Evolutionary conservation across 2,329 filamentous ascomycete species (phyloP).

Genomic region (Colletotrichum camelliae): DNA sequence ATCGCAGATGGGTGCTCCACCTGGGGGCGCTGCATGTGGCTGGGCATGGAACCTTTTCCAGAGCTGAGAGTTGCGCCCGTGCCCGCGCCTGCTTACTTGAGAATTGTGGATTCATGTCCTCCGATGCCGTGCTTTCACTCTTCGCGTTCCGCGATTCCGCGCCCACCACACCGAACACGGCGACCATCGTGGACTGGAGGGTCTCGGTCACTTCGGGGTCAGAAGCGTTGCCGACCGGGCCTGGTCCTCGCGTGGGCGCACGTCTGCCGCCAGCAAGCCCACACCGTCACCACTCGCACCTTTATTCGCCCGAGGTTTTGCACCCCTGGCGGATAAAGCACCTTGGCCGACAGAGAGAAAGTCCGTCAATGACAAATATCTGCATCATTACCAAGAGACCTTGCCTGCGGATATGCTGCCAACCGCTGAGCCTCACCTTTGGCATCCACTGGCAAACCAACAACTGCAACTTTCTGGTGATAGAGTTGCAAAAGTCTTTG

Average conservation of each 20-base stretch:
- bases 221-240: not conserved
- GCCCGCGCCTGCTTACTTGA: not conserved
- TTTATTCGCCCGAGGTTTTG: slow-evolving; percentile 18
- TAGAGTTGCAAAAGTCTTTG: not conserved
- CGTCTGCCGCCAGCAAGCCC: not conserved
- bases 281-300: slow-evolving; percentile 1
- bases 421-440: not conserved
- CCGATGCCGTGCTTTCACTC: not conserved
- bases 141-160: not conserved
- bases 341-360: not conserved
- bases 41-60: not conserved
- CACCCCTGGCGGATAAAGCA: not conserved
- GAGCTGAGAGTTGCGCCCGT: not conserved
- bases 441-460: not conserved
- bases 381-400: not conserved
- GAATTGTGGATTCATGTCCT: not conserved
- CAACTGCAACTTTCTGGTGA: not conserved
- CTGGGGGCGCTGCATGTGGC: not conserved
- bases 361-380: slow-evolving; percentile 11
- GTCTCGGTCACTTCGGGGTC: slow-evolving; percentile 9
- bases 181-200: not conserved
- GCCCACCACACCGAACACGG: not conserved
- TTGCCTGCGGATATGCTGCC: not conserved
- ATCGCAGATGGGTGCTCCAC: not conserved
- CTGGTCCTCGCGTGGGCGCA: not conserved